Percentiles rank a stretch among this genome's conserved stretches.
phyloP scores from a whole-genome alignment of 257 asterid genomes.

The Solanum peruvianum region DNA sequence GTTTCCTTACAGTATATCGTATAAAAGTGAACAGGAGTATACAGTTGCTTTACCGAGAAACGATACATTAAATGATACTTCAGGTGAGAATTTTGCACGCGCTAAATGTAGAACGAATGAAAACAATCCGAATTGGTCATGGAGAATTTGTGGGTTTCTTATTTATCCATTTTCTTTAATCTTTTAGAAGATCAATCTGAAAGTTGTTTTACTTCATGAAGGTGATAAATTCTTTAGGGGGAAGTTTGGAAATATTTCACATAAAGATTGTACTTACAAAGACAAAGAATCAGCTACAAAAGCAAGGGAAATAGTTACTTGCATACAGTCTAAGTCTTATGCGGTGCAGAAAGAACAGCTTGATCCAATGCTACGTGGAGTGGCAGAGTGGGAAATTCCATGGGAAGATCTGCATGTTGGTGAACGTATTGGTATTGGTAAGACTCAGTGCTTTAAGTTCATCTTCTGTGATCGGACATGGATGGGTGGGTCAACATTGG shows the following conservation, averaged over 20 bases:
- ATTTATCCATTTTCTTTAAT: background rate
- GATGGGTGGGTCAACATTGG: background rate
- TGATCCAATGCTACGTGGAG: conserved; percentile 56
- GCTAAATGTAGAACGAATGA: conserved; percentile 19
- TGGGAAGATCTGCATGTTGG: conserved; percentile 99
- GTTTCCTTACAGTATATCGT: conserved; percentile 9
- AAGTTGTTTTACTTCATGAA: conserved; percentile 2
- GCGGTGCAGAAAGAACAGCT: conserved; percentile 33
- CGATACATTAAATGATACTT: conserved; percentile 12
- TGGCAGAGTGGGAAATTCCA: conserved; percentile 70
- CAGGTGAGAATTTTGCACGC: conserved; percentile 17
- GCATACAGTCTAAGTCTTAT: conserved; percentile 26
- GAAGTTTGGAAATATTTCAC: background rate
- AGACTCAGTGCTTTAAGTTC: background rate
- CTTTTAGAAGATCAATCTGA: background rate
- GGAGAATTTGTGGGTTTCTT: background rate
- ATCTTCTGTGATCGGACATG: background rate
- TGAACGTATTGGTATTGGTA: conserved; percentile 97
- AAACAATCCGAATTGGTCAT: conserved; percentile 14
- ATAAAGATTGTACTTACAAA: conserved; percentile 1
- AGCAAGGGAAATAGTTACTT: conserved; percentile 14
- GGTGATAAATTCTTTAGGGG: conserved; percentile 7
- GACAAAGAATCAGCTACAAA: conserved; percentile 8
- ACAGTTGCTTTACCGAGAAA: conserved; percentile 6
- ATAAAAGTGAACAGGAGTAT: conserved; percentile 15